Percentiles rank a stretch among this genome's conserved stretches.
Evolutionary conservation across 2,329 filamentous ascomycete genomes (phyloP).

Genomic region (Trichoderma koningii): DNA sequence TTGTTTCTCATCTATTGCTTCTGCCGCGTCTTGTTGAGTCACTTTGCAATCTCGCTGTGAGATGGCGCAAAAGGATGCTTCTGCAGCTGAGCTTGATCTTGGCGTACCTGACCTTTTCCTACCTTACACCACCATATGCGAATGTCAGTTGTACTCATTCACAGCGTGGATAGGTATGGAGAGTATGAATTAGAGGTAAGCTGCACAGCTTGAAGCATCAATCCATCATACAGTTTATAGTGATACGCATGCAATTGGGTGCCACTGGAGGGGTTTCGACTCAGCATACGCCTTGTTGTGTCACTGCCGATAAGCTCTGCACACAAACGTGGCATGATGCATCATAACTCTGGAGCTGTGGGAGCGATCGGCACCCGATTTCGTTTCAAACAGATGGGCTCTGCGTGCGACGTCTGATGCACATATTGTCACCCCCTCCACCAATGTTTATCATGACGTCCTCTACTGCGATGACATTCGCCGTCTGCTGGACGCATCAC

Average conservation of each 20-base stretch:
- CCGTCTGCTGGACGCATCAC: no score
- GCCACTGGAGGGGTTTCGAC: no score
- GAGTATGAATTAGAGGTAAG: no score
- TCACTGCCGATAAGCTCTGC: neutral
- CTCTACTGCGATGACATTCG: neutral
- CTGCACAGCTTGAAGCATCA: no score
- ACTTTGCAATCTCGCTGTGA: conserved; percentile 5
- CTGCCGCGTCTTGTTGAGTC: neutral
- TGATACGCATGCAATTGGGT: no score
- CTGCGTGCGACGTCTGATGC: neutral
- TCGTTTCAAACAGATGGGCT: conserved; percentile 6
- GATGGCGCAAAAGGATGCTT: neutral
- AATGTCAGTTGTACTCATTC: no score
- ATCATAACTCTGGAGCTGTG: conserved; percentile 13
- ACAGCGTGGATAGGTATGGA: no score
- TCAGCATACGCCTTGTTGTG: neutral
- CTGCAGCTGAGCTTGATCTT: neutral
- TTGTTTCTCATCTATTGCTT: conserved; percentile 6
- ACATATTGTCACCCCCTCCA: conserved; percentile 7
- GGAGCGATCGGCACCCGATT: conserved; percentile 8
- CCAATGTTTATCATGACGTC: conserved; percentile 20
- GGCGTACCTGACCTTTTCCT: neutral
- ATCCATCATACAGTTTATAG: no score
- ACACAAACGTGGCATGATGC: neutral
- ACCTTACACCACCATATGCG: no score